phyloP scores from a whole-genome alignment of 495 filamentous ascomycete species.

The Hypoxylon cercidicola region DNA sequence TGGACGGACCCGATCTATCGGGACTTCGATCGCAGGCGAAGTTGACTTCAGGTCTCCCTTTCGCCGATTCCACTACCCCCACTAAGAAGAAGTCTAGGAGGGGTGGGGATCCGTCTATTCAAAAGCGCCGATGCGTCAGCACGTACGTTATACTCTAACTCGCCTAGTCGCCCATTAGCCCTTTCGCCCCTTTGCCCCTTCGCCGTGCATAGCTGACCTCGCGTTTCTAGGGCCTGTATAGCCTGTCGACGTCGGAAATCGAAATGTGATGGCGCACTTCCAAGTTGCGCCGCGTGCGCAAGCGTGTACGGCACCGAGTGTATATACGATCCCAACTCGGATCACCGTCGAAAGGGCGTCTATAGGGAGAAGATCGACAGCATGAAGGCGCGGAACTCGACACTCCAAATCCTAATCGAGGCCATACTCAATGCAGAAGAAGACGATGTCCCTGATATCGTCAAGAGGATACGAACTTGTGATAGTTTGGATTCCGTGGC shows the following conservation, averaged over 20 bases:
- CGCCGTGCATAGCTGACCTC: conserved; percentile 14
- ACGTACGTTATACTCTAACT: conserved; percentile 55
- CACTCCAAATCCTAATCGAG: conserved; percentile 89
- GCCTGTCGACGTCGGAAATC: conserved; percentile 91
- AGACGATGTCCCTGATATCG: conserved; percentile 82
- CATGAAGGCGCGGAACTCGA: conserved; percentile 86
- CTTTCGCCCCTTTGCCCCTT: not conserved
- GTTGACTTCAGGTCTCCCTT: conserved; percentile 26
- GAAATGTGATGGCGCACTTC: conserved; percentile 94
- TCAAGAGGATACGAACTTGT: conserved; percentile 88
- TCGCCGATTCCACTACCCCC: conserved; percentile 30
- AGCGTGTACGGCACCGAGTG: conserved; percentile 95
- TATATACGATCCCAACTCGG: conserved; percentile 94
- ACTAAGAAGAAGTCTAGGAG: conserved; percentile 64
- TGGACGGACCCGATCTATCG: conserved; percentile 37
- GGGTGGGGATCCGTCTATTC: conserved; percentile 58
- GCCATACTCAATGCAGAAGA: conserved; percentile 90
- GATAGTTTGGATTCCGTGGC: conserved; percentile 92
- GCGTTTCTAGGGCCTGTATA: conserved; percentile 72
- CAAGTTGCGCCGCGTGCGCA: conserved; percentile 92
- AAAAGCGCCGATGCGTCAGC: conserved; percentile 90
- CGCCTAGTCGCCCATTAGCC: too few species aligned
- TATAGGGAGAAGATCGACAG: conserved; percentile 95
- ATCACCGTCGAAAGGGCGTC: conserved; percentile 95
- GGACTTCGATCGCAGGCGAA: conserved; percentile 28